Conservation (phyloP, 495 filamentous ascomycete genomes). For the Annulohypoxylon moriforme region DNA sequence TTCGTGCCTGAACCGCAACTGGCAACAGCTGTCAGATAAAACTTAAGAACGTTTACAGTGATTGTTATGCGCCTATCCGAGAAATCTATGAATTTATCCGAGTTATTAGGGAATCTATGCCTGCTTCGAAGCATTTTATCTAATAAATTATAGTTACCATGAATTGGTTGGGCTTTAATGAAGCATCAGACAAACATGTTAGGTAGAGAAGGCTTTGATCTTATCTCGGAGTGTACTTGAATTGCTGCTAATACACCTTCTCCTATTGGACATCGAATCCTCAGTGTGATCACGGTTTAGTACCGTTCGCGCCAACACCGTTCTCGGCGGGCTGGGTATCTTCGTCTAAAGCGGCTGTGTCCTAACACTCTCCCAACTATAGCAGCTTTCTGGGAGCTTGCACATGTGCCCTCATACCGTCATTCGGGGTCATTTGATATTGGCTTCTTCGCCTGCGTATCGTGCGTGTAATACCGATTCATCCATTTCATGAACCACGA, state of each 20-base stretch:
- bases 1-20: neutral
- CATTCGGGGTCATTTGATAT: neutral
- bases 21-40: neutral
- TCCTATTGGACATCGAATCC: neutral
- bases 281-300: neutral
- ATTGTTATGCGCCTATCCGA: too few relatives aligned
- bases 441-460: neutral
- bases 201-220: neutral
- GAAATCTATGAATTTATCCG: too few relatives aligned
- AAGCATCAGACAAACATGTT: neutral
- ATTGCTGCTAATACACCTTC: neutral
- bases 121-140: too few relatives aligned
- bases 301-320: constrained; percentile 17
- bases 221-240: neutral
- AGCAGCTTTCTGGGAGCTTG: constrained; percentile 1
- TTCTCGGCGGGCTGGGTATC: constrained; percentile 38
- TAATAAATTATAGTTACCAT: neutral
- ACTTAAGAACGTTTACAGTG: neutral
- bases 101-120: too few relatives aligned
- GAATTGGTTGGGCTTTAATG: neutral
- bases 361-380: constrained; percentile 2
- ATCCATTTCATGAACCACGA: constrained; percentile 48
- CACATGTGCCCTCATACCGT: constrained; percentile 5
- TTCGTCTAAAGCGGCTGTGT: constrained; percentile 23
- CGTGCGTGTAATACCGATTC: constrained; percentile 2